Conservation (phyloP, 2,329 filamentous ascomycete species). For the Piedraia hortae region DNA sequence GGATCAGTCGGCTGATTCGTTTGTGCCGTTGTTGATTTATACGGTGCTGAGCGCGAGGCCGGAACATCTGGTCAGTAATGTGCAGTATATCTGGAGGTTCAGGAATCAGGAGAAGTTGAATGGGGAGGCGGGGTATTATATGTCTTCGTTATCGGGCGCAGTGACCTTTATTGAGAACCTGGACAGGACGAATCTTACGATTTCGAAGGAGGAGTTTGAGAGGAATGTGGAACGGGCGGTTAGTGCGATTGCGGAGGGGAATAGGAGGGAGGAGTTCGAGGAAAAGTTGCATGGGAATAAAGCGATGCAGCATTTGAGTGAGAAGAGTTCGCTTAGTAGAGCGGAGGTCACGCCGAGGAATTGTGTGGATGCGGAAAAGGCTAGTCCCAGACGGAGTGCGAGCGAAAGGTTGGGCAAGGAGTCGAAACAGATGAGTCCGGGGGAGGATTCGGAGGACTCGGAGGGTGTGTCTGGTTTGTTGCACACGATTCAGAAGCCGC, state of each 20-base stretch:
- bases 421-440: slow-evolving; percentile 5
- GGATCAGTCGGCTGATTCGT: slow-evolving; percentile 87
- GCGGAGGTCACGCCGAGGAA: slow-evolving; percentile 32
- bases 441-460: slow-evolving; percentile 21
- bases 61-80: slow-evolving; percentile 84
- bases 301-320: slow-evolving; percentile 15
- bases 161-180: slow-evolving; percentile 93
- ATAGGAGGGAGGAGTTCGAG: slow-evolving; percentile 30
- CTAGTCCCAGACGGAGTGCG: slow-evolving; percentile 28
- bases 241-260: slow-evolving; percentile 78
- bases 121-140: slow-evolving; percentile 93
- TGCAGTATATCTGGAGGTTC: slow-evolving; percentile 93
- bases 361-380: slow-evolving; percentile 31
- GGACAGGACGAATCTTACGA: slow-evolving; percentile 77
- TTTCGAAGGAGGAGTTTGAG: slow-evolving; percentile 87
- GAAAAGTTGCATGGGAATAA: slow-evolving; percentile 8
- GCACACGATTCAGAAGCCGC: slow-evolving; percentile 67
- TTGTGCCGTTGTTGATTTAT: slow-evolving; percentile 83
- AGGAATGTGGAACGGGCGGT: slow-evolving; percentile 88
- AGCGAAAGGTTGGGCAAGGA: slow-evolving; percentile 16
- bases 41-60: slow-evolving; percentile 86
- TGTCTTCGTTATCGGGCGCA: slow-evolving; percentile 83
- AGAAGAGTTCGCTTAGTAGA: slow-evolving; percentile 23
- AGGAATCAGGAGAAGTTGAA: slow-evolving; percentile 90
- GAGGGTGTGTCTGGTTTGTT: slow-evolving; percentile 69